Conservation (phyloP, 1,284 basidiomycete genomes). For the Cutaneotrichosporon cyanovorans region DNA sequence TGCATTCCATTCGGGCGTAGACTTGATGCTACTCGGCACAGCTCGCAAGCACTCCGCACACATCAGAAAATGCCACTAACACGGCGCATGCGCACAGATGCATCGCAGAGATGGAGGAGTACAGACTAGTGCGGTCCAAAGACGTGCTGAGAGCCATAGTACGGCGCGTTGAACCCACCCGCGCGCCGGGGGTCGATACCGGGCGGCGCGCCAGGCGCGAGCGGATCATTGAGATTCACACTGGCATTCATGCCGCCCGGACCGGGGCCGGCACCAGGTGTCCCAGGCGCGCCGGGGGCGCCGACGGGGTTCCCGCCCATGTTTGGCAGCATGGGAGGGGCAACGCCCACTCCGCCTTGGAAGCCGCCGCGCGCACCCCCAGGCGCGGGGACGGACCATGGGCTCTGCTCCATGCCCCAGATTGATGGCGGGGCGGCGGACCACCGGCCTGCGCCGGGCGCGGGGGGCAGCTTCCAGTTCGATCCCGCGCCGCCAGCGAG, state of each 20-base stretch:
- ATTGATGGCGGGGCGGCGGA: constrained; percentile 23
- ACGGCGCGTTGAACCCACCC: not conserved
- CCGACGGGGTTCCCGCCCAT: too few relatives aligned
- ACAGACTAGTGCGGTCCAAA: not conserved
- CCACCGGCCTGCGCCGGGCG: constrained; percentile 32
- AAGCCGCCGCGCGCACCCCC: not conserved
- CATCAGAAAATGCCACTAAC: too few relatives aligned
- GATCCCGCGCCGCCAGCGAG: not conserved
- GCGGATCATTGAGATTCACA: not conserved
- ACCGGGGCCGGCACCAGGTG: too few relatives aligned
- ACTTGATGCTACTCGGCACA: too few relatives aligned
- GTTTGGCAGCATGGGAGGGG: too few relatives aligned
- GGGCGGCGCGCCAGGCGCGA: not conserved
- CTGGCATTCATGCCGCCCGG: too few relatives aligned
- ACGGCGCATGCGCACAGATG: constrained; percentile 2
- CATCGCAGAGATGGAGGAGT: not conserved
- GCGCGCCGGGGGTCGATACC: not conserved
- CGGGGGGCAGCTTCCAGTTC: constrained; percentile 20
- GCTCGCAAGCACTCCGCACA: too few relatives aligned
- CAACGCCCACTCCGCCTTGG: too few relatives aligned
- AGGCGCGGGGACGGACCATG: not conserved
- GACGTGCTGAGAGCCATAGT: not conserved
- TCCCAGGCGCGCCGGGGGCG: too few relatives aligned
- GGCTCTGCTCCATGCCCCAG: constrained; percentile 7
- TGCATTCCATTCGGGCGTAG: too few relatives aligned